These are phyloP conservation scores for Penicillium polonicum DNA, from an alignment of 2,329 filamentous ascomycete genomes.

Conservation along the genomic window DNA sequence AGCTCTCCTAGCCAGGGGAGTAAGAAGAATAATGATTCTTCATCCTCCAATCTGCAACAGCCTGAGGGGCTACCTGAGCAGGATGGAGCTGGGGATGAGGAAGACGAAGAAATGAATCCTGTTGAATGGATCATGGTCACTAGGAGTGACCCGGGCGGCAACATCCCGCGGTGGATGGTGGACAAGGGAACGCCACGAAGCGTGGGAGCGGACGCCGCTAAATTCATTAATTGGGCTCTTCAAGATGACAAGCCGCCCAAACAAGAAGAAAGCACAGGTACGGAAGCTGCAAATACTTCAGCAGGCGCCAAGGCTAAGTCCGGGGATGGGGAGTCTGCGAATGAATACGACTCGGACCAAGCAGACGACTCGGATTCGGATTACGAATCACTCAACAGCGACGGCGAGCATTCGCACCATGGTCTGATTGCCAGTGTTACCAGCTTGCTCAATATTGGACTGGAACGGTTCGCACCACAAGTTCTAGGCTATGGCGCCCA, in stretches of 20 bases:
- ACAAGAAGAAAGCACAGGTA: slow-evolving; percentile 15
- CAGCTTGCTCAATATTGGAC: slow-evolving; percentile 38
- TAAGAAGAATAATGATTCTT: slow-evolving; percentile 35
- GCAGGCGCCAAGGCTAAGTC: neutral
- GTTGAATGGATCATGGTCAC: slow-evolving; percentile 95
- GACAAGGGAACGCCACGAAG: slow-evolving; percentile 80
- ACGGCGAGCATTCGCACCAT: slow-evolving; percentile 28
- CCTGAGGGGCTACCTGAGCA: slow-evolving; percentile 34
- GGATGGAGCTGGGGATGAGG: slow-evolving; percentile 17
- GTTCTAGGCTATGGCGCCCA: slow-evolving; percentile 51
- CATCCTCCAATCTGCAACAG: slow-evolving; percentile 31
- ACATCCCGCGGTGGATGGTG: slow-evolving; percentile 86
- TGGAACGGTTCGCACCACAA: slow-evolving; percentile 55
- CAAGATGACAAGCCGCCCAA: slow-evolving; percentile 48
- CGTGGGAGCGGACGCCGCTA: slow-evolving; percentile 74
- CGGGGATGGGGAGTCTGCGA: neutral
- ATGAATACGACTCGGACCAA: slow-evolving; percentile 12
- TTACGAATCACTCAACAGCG: slow-evolving; percentile 13
- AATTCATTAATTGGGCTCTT: slow-evolving; percentile 78
- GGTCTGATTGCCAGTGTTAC: slow-evolving; percentile 40
- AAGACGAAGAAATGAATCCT: slow-evolving; percentile 59
- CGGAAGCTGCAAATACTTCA: neutral
- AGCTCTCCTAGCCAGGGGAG: slow-evolving; percentile 13
- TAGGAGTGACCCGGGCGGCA: slow-evolving; percentile 82
- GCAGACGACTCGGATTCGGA: slow-evolving; percentile 21